A percentile compares a stretch with the other conserved stretches of the same genome.
Conservation (phyloP, 2,329 filamentous ascomycete genomes). For the Pleomassaria siparia region DNA sequence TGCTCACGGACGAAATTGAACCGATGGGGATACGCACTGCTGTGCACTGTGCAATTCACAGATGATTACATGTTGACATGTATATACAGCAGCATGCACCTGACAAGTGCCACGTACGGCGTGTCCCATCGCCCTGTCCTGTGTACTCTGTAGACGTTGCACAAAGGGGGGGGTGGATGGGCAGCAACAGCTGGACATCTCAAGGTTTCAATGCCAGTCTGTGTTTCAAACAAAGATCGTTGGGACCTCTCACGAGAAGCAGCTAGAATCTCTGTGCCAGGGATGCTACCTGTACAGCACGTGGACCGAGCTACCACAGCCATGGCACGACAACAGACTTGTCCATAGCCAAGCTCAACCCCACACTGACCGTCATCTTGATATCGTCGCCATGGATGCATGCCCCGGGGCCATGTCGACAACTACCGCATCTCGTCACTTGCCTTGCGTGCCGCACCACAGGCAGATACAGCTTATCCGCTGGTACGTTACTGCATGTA, state of each 20-base stretch:
- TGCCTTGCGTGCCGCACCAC: no score
- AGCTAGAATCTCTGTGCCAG: slow-evolving; percentile 8
- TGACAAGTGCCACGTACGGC: neutral
- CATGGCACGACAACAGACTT: slow-evolving; percentile 2
- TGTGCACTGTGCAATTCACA: neutral
- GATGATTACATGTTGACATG: neutral
- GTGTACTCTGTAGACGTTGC: no score
- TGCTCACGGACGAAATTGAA: neutral
- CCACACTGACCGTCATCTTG: slow-evolving; percentile 1
- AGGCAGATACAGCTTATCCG: no score
- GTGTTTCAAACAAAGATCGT: slow-evolving; percentile 19
- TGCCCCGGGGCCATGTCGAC: neutral
- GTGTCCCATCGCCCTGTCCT: no score
- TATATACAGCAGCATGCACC: neutral
- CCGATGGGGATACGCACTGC: neutral
- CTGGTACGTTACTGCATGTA: no score
- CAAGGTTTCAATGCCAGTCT: slow-evolving; percentile 16
- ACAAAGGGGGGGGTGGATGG: neutral
- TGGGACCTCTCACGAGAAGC: slow-evolving; percentile 14
- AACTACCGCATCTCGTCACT: no score
- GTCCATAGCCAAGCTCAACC: slow-evolving; percentile 2
- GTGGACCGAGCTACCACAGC: slow-evolving; percentile 15
- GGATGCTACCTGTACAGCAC: slow-evolving; percentile 20
- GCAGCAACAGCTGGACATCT: slow-evolving; percentile 9
- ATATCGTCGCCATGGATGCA: neutral